Evolutionary conservation across 306 rosid genomes (phyloP), one percentile per base, ranked within the genome.

Genomic region (Quercus wislizeni): DNA sequence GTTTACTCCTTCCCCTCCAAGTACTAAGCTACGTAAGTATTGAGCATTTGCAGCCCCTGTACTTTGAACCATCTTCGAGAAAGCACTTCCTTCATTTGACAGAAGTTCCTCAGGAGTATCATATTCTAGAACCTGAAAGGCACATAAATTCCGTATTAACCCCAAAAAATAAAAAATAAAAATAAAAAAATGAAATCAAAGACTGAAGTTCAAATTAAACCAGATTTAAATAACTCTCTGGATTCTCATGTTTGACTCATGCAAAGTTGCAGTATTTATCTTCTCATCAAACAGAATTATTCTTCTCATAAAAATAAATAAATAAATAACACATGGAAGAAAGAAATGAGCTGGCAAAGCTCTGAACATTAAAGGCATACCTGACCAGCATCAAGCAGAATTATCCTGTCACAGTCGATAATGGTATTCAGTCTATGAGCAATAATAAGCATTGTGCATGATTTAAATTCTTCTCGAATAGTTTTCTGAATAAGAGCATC

Each of bases 401-500:
- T 93, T 75, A 92, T 91, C 56, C 63, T 89, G 56, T 91, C 85
- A 78, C 92, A 87, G 84, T 94, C 98, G 10, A 94, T 94, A 21
- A 94, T 90, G 78, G 97, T 92, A 63, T 92, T 94, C 64, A 94
- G 80, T 83, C 98, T 87, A 54, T 94, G 98, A 63, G 97, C 98
- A 83, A 94, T 94, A 67, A 88, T 83, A 74, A 94, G 86, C 98
- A 94, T 94, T 6, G 97, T 91, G 86, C 97, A 91, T 4, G 93
- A 89, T 49, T 88, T 89, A 69, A 94, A 94, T 78, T 92, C 97
- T 76, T 89, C 93, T 27, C 97, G 82, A 72, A 94, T 89, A 14
- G 97, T 94, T 84, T 92, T 88, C 87, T 92, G 97, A 64, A 94
- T 91, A 73, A 92, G 93, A 51, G 97, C 89, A 71, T 94, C 98